Conservation (phyloP, 1,284 basidiomycete genomes). For the Sphaerobolus stellatus region DNA sequence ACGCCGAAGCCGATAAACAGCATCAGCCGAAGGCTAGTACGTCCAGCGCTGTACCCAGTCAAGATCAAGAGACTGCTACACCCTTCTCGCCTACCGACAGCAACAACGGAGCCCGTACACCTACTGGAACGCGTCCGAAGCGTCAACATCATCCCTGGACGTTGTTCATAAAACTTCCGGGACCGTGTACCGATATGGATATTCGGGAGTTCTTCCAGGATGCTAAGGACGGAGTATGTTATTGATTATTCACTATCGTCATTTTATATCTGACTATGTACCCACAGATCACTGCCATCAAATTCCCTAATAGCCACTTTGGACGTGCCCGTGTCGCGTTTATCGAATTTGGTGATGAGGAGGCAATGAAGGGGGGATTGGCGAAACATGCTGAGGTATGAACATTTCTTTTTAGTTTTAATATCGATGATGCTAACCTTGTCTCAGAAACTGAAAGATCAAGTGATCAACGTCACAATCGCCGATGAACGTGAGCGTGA, state of each 20-base stretch:
- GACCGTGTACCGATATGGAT: constrained; percentile 62
- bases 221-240: constrained; percentile 60
- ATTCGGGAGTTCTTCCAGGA: constrained; percentile 76
- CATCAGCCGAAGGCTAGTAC: constrained; percentile 8
- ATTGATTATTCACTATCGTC: constrained; percentile 7
- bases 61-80: constrained; percentile 43
- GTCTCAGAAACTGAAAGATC: constrained; percentile 65
- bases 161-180: constrained; percentile 73
- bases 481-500: constrained; percentile 61
- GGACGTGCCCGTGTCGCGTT: constrained; percentile 65
- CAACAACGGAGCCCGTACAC: constrained; percentile 61
- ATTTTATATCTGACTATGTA: constrained; percentile 6
- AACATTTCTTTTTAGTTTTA: constrained; percentile 14
- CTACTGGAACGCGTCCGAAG: constrained; percentile 61
- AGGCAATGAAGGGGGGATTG: constrained; percentile 74
- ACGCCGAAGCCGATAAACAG: constrained; percentile 30
- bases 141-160: constrained; percentile 66
- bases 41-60: constrained; percentile 3
- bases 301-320: constrained; percentile 54
- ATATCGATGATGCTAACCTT: background rate
- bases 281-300: constrained; percentile 69
- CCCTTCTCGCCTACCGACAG: constrained; percentile 55
- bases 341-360: constrained; percentile 85
- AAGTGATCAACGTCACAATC: constrained; percentile 60
- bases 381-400: constrained; percentile 69